Conservation (phyloP, 2,329 filamentous ascomycete species). For the Lachnellula suecica region DNA sequence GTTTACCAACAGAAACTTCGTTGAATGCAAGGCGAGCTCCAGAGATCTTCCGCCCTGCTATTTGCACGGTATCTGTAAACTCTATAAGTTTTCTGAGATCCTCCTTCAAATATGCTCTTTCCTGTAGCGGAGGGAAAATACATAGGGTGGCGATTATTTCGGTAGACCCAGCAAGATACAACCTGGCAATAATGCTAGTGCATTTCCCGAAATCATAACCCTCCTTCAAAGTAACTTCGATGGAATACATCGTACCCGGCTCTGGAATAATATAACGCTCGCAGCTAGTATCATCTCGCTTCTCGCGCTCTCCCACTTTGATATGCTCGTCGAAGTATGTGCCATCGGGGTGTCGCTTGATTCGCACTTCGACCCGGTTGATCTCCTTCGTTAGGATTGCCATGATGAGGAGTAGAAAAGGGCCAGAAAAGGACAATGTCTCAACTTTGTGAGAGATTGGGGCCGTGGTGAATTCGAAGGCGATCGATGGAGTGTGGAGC, state of each 20-base stretch:
- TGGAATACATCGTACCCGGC: neutral
- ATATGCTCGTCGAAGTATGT: conserved; percentile 8
- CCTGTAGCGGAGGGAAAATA: neutral
- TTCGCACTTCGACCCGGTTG: neutral
- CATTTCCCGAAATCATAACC: neutral
- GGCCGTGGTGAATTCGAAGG: neutral
- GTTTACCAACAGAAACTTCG: neutral
- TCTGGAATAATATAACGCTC: conserved; percentile 11
- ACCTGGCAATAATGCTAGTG: neutral
- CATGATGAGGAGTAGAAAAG: neutral
- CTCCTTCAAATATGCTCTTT: neutral
- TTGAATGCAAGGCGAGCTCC: neutral
- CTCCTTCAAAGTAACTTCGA: conserved; percentile 2
- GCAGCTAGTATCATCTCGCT: neutral
- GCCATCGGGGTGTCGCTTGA: neutral
- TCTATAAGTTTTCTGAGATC: neutral
- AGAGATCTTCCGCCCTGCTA: neutral
- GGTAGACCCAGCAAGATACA: neutral
- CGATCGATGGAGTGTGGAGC: too few relatives aligned
- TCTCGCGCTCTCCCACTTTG: conserved; percentile 1
- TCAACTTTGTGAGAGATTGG: neutral
- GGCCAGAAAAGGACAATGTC: neutral
- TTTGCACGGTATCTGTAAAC: neutral
- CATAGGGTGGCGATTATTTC: neutral
- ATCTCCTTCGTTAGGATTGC: neutral